phyloP scores from a whole-genome alignment of 1,284 basidiomycete genomes.

The Mycosarcoma mackinlayi region DNA sequence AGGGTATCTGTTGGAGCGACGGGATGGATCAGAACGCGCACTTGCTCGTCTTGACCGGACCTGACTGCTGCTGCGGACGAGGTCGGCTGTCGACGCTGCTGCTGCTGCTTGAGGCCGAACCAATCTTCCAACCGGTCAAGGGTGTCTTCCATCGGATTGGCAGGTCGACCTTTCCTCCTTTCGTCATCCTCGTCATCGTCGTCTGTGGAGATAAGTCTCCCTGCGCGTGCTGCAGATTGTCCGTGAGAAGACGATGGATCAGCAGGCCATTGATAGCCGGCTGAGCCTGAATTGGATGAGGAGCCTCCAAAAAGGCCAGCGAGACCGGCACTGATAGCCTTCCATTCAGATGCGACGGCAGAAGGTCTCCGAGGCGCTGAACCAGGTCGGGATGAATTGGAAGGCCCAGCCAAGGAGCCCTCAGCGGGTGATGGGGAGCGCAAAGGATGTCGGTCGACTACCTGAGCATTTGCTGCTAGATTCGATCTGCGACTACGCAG shows the following conservation, averaged over 20 bases:
- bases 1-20: constrained; percentile 60
- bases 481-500: constrained; percentile 37
- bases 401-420: constrained; percentile 5
- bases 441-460: constrained; percentile 41
- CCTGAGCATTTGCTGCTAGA: constrained; percentile 14
- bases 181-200: constrained; percentile 17
- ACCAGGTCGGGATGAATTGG: constrained; percentile 7
- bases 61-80: neutral
- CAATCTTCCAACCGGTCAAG: constrained; percentile 57
- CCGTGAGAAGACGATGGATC: constrained; percentile 25
- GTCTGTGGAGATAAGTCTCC: neutral
- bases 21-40: constrained; percentile 62
- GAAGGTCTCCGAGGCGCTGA: constrained; percentile 21
- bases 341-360: constrained; percentile 44
- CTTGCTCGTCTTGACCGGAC: constrained; percentile 6
- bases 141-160: constrained; percentile 41
- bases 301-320: constrained; percentile 40
- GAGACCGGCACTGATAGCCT: constrained; percentile 39
- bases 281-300: constrained; percentile 3
- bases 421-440: constrained; percentile 37
- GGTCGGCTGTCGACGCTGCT: constrained; percentile 14
- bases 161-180: constrained; percentile 18
- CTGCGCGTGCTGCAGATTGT: constrained; percentile 14
- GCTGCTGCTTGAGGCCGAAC: constrained; percentile 52
- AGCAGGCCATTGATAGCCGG: constrained; percentile 40